These are phyloP conservation scores for Leishmania turanica DNA, from an alignment of 208 protist species.

Conservation along the genomic window DNA sequence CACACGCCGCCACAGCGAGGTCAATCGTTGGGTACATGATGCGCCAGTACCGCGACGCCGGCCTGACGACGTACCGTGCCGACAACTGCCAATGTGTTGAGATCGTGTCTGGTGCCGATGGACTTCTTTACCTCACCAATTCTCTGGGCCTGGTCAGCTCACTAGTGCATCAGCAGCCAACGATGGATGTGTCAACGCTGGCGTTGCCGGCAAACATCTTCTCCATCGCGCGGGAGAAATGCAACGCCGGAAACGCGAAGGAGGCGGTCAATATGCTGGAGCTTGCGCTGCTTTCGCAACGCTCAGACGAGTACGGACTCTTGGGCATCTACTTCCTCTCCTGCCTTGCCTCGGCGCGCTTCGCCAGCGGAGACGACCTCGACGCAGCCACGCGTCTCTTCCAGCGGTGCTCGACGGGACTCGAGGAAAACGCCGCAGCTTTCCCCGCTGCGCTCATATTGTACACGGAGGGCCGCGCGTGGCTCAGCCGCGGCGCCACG, in stretches of 20 bases:
- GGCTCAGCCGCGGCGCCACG: conserved; percentile 30
- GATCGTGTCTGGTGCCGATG: conserved; percentile 42
- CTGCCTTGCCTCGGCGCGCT: conserved; percentile 26
- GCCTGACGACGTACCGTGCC: conserved; percentile 6
- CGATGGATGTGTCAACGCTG: conserved; percentile 9
- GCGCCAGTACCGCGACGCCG: conserved; percentile 12
- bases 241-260: conserved; percentile 26
- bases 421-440: conserved; percentile 11
- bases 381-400: conserved; percentile 29
- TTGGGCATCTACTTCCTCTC: conserved; percentile 24
- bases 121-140: conserved; percentile 59
- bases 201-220: conserved; percentile 11
- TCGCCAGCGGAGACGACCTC: conserved; percentile 29
- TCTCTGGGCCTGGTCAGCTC: conserved; percentile 43
- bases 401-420: conserved; percentile 22
- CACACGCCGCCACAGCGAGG: not conserved
- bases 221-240: conserved; percentile 15
- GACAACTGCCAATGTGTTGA: conserved; percentile 36
- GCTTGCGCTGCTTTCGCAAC: conserved; percentile 26
- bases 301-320: conserved; percentile 12
- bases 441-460: conserved; percentile 10
- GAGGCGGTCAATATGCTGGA: conserved; percentile 42
- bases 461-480: conserved; percentile 30
- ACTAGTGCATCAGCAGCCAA: conserved; percentile 15
- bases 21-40: conserved; percentile 26